Base-by-base conservation (phyloP, 2,329 filamentous ascomycete genomes). In the Amesomyces nigricolor region DNA sequence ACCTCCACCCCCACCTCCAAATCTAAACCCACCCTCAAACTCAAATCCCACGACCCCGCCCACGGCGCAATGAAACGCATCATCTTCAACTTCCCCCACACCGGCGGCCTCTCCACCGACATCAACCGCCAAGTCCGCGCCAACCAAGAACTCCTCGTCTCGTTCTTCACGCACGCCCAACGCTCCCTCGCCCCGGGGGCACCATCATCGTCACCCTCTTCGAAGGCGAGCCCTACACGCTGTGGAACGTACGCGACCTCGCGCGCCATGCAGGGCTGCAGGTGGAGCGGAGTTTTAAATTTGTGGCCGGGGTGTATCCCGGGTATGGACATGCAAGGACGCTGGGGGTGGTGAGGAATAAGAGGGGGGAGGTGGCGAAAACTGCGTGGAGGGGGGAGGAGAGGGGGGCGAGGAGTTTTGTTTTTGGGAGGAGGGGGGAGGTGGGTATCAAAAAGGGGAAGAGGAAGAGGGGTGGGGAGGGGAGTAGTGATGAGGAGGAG, bases 51-150 rank as follows among this genome's bases (percentile, higher is more conserved):
- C 26, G 19, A 8, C 29, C 42, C 49, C 13, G 17, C 52, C 35
- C 29, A 65, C 63, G 54, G 64, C 3, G 71, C 75, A 4, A 91
- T 87, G 78, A 85, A 95, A 70, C 80, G 83, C 54, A 86, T 97
- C 59, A 78, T 92, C 62, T 99, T 97, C 82, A 96, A 96, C 77
- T 99, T 99, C 71, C 94, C 94, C 37, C 94, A 99, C 74, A 88
- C 95, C 3, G 94, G 94, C 61, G 94, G 94, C 45, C 86, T 95
- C 65, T 88, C 83, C 61, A 97, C 87, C 63, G 91, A 97, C 73
- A 87, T 96, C 54, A 96, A 96, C 74, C 80, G 94, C 37, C 94
- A 99, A 73, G 91, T 96, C 13, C 85, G 94, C 54, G 83, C 89
- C 70, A 97, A 99, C 73, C 91, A 96, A 72, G 83, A 87, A 66